Evolutionary conservation across 2,329 filamentous ascomycete species (phyloP).

Genomic region (Ascochyta lentis): DNA sequence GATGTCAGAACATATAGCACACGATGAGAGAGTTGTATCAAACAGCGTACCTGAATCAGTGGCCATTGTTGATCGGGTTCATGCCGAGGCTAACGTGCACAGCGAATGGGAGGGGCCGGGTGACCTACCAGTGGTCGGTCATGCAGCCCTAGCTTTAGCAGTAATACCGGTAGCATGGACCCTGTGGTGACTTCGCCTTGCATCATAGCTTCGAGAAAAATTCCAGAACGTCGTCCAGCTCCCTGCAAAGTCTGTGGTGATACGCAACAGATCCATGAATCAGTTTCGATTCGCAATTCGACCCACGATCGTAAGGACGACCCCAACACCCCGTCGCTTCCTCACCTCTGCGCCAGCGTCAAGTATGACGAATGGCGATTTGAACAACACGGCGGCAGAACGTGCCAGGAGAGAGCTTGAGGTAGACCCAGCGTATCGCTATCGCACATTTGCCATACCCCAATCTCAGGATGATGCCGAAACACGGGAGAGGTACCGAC

Average conservation of each 20-base stretch:
- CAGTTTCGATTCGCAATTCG: neutral
- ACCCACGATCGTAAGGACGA: neutral
- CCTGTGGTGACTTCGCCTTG: neutral
- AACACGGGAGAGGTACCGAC: constrained; percentile 60
- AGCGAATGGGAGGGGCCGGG: constrained; percentile 6
- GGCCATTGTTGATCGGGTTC: neutral
- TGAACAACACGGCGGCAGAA: constrained; percentile 35
- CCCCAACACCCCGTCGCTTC: constrained; percentile 3
- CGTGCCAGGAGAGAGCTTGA: constrained; percentile 20
- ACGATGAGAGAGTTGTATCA: neutral
- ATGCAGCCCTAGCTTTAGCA: neutral
- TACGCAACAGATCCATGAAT: constrained; percentile 3
- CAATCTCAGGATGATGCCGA: constrained; percentile 55
- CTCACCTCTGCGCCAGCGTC: constrained; percentile 1
- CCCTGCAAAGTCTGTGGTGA: neutral
- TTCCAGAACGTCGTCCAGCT: neutral
- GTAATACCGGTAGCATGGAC: neutral
- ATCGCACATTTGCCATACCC: constrained; percentile 53
- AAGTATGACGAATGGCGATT: constrained; percentile 27
- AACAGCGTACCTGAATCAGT: neutral
- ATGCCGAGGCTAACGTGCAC: neutral
- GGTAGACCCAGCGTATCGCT: constrained; percentile 22
- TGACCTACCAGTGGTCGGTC: constrained; percentile 2
- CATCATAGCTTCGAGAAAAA: neutral
- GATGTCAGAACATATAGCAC: neutral